Conservation (phyloP, 306 rosid species). For the Casuarina equisetifolia region DNA sequence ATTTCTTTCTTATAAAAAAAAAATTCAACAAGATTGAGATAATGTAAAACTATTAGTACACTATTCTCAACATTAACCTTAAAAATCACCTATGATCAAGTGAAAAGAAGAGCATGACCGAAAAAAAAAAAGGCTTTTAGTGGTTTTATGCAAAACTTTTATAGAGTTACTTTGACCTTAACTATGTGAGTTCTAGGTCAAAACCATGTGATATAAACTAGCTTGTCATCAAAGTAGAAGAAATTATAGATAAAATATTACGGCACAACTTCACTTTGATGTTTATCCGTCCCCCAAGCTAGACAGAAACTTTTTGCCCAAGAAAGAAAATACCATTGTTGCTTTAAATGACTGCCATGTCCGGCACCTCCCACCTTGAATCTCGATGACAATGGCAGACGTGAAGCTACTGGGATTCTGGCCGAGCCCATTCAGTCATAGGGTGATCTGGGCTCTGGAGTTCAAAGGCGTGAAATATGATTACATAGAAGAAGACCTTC, state of each 20-base stretch:
- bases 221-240: no score
- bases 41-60: no score
- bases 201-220: no score
- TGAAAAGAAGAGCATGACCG: no score
- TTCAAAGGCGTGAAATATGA: conserved; percentile 45
- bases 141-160: no score
- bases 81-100: no score
- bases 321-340: not conserved
- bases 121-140: no score
- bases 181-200: no score
- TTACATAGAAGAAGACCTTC: conserved; percentile 49
- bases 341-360: not conserved
- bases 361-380: not conserved
- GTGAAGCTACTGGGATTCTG: conserved; percentile 52
- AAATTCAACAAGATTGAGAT: no score
- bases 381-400: conserved; percentile 35
- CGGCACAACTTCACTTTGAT: not conserved
- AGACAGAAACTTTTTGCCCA: not conserved
- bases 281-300: not conserved
- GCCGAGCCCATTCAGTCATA: conserved; percentile 42
- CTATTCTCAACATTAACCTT: no score
- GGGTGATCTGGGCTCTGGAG: conserved; percentile 53
- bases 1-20: no score
- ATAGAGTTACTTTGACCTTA: no score
- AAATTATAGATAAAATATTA: not conserved